Evolutionary conservation across 2,329 filamentous ascomycete genomes (phyloP), one percentile per base, ranked within the genome.

Genomic region (Pseudofabraea citricarpa): DNA sequence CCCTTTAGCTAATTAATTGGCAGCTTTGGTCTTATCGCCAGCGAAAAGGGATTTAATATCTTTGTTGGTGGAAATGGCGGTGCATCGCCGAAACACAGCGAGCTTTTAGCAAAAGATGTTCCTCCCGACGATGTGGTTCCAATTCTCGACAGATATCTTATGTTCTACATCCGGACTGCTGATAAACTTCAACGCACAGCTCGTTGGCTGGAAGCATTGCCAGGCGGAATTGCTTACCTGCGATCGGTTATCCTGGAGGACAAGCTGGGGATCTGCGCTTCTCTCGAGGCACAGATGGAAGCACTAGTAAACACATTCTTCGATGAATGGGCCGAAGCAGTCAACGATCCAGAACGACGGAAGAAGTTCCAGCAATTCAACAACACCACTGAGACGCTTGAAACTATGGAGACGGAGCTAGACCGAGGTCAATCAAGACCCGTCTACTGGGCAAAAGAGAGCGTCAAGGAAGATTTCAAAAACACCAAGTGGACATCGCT

Each of bases 131-230:
- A 94, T 56, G 83, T 95, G 7, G 74, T 95, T 7, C 81, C 87
- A 1, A 85, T 95, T 45, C 72, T 95, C 3, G 90, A 95, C 63
- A 83, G 90, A 35, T 95, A 93, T 59, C 76, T 95, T 19, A 88
- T 90, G 67, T 91, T 95, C 71, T 95, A 95, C 68, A 93, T 95
- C 57, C 86, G 89, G 53, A 94, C 90, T 1, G 90, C 88, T 35
- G 90, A 95, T 68, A 90, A 87, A 60, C 79, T 95, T 1, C 89
- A 95, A 65, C 79, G 90, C 39, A 95, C 90, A 20, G 90, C 90
- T 0, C 77, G 88, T 19, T 95, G 90, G 90, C 72, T 95, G 27
- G 90, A 95, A 64, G 77, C 75, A 41, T 75, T 95, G 0, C 89
- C 90, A 0, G 90, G 89, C 5, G 90, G 90, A 1, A 83, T 95